phyloP scores from a whole-genome alignment of 2,329 filamentous ascomycete genomes.

The Aspergillus pseudoglaucus region DNA sequence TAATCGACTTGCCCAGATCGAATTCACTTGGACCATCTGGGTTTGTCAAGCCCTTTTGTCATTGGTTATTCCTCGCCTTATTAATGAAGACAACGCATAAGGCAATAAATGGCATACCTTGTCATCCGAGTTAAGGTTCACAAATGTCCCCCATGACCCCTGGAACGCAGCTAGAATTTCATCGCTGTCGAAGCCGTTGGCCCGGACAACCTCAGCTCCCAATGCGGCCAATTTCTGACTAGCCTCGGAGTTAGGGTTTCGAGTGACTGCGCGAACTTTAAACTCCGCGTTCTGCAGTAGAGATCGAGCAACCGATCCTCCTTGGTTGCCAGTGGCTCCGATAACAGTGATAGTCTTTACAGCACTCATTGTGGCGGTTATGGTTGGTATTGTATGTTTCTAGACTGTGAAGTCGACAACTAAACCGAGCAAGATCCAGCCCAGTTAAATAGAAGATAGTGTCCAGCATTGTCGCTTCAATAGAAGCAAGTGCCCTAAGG shows the following conservation, averaged over 20 bases:
- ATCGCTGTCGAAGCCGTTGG: slow-evolving; percentile 9
- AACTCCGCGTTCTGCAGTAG: slow-evolving; percentile 20
- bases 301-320: slow-evolving; percentile 21
- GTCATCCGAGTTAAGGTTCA: slow-evolving; percentile 21
- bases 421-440: no score
- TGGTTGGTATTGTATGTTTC: no score
- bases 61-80: not conserved
- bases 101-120: slow-evolving; percentile 4
- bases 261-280: slow-evolving; percentile 20
- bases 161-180: slow-evolving; percentile 17
- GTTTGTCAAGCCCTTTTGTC: not conserved
- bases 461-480: no score
- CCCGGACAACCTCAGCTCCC: slow-evolving; percentile 22
- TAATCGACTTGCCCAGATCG: slow-evolving; percentile 30
- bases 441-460: no score
- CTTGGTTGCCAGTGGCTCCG: slow-evolving; percentile 18
- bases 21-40: slow-evolving; percentile 23
- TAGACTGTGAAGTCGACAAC: no score
- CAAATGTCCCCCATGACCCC: slow-evolving; percentile 16
- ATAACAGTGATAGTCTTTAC: slow-evolving; percentile 9
- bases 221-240: slow-evolving; percentile 12
- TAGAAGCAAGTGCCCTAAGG: no score
- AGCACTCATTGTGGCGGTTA: not conserved
- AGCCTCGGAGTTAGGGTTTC: slow-evolving; percentile 16
- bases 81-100: not conserved